Evolutionary conservation across 495 filamentous ascomycete species (phyloP).

Genomic region (Xylaria scruposa): DNA sequence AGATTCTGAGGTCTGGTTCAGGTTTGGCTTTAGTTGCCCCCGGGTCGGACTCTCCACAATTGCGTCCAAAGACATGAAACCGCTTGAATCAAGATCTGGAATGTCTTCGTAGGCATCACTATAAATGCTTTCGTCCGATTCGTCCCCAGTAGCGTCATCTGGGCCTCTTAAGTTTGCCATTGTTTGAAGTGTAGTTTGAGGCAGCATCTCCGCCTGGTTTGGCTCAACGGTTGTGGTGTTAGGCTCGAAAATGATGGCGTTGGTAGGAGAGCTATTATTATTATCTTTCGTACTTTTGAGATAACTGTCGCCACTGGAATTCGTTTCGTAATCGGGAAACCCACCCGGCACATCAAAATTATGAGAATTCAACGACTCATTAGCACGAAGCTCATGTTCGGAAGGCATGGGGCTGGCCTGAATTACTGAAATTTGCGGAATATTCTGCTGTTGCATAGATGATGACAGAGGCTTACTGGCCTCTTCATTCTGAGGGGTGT

Average conservation of each 20-base stretch:
- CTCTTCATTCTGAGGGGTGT: constrained; percentile 5
- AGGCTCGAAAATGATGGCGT: constrained; percentile 33
- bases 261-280: background rate
- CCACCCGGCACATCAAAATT: constrained; percentile 52
- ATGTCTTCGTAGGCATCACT: constrained; percentile 88
- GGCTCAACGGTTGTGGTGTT: constrained; percentile 26
- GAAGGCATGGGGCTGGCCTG: constrained; percentile 43
- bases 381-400: constrained; percentile 11
- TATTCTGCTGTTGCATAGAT: constrained; percentile 1
- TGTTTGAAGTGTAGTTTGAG: constrained; percentile 36
- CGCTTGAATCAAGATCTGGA: constrained; percentile 69
- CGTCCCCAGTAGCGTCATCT: constrained; percentile 28
- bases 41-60: constrained; percentile 69
- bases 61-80: constrained; percentile 84
- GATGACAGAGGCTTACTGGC: background rate
- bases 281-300: background rate
- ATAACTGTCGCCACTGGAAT: constrained; percentile 21
- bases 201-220: constrained; percentile 23
- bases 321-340: constrained; percentile 50
- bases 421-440: constrained; percentile 45
- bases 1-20: background rate
- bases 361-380: constrained; percentile 25
- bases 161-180: constrained; percentile 21
- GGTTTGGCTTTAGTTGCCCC: constrained; percentile 19
- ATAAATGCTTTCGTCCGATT: constrained; percentile 68